Evolutionary conservation across 2,329 filamentous ascomycete species (phyloP), one percentile per base, ranked within the genome.

Genomic region (Penicillium sp.): DNA sequence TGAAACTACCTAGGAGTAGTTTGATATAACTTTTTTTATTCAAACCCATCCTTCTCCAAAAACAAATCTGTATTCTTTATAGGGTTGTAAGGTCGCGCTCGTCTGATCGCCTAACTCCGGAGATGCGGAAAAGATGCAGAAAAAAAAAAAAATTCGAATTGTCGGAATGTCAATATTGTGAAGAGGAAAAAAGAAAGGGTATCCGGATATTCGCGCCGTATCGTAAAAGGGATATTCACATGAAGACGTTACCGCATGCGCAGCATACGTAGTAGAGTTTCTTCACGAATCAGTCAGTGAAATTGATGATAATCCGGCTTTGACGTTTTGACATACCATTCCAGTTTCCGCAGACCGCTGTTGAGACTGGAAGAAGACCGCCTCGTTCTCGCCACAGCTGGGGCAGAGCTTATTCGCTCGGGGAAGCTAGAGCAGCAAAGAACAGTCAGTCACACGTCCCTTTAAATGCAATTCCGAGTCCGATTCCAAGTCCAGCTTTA

Each of bases 301-400:
- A 10, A 28, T 28, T 28, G n/a, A n/a, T n/a, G n/a, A n/a, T 10
- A 28, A 28, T 28, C 10, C 10, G 24, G 5, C 24, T 26, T 43
- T 21, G 36, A 68, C 37, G 29, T 36, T 33, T 37, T 34, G 39
- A 37, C 89, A 82, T 77, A 97, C 94, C 94, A 99, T 99, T 79
- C 94, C 94, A 40, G 94, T 99, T 76, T 97, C 92, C 45, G 91
- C 91, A 65, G 89, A 96, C 76, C 94, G 89, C 80, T 97, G 92
- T 74, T 99, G 94, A 58, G 92, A 97, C 79, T 99, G 94, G 81
- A 99, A 99, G 79, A 96, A 99, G 56, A 99, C 95, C 42, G 92
- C 92, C 77, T 97, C 92, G 65, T 87, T 86, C 74, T 94, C 89
- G 63, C 84, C 83, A 81, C 95, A 99, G 65, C 81, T 83, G 48